These are phyloP conservation scores for Phaeosphaeriaceae sp. DNA, from an alignment of 2,329 filamentous ascomycete genomes.

Conservation along the genomic window DNA sequence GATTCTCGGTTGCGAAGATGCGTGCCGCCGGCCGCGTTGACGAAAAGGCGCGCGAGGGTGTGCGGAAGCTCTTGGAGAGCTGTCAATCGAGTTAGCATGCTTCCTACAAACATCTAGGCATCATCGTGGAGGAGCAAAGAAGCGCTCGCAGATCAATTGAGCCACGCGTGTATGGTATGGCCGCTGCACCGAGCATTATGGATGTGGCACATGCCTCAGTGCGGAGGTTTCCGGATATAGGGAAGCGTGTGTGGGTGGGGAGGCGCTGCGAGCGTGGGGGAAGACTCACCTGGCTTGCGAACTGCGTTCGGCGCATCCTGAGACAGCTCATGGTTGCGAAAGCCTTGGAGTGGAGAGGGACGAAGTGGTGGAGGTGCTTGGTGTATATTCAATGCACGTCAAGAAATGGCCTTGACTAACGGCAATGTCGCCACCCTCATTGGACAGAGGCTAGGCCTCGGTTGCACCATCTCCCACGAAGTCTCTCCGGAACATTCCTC, in stretches of 20 bases:
- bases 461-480: slow-evolving; percentile 20
- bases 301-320: slow-evolving; percentile 48
- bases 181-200: not conserved
- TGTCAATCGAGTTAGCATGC: slow-evolving; percentile 51
- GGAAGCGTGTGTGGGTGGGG: slow-evolving; percentile 15
- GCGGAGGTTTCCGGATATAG: slow-evolving; percentile 30
- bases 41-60: slow-evolving; percentile 80
- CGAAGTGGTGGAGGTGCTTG: slow-evolving; percentile 25
- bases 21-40: slow-evolving; percentile 82
- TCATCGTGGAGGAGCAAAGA: not conserved
- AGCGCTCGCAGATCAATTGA: not conserved
- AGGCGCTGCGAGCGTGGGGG: slow-evolving; percentile 16
- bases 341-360: slow-evolving; percentile 37
- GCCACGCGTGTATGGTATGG: not conserved
- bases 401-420: slow-evolving; percentile 23
- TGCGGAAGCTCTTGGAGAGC: slow-evolving; percentile 69
- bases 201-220: slow-evolving; percentile 27
- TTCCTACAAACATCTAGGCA: slow-evolving; percentile 2
- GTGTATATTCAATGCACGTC: slow-evolving; percentile 17
- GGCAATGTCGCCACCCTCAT: slow-evolving; percentile 22
- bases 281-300: slow-evolving; percentile 47
- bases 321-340: slow-evolving; percentile 48
- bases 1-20: slow-evolving; percentile 83
- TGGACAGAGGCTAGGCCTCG: slow-evolving; percentile 36
- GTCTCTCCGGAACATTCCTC: slow-evolving; percentile 15